Evolutionary conservation across 148 eudicot genomes (phyloP).

Genomic region (Persicaria tinctoria): DNA sequence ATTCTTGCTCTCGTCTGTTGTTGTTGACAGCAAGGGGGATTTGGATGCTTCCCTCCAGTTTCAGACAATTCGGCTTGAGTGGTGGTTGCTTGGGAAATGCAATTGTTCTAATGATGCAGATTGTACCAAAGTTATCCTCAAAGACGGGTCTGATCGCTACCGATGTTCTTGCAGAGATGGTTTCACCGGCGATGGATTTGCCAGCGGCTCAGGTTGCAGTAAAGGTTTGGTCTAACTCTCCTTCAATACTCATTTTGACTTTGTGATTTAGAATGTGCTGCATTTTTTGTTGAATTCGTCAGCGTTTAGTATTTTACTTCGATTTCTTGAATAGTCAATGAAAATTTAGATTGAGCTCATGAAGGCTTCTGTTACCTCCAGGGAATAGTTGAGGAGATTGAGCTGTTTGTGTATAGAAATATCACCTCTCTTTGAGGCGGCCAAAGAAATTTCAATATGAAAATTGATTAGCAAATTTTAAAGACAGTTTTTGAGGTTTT

Average conservation of each 20-base stretch:
- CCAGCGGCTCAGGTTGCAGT: constrained; percentile 48
- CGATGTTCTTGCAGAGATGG: constrained; percentile 62
- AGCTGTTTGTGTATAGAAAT: background rate
- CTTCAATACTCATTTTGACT: background rate
- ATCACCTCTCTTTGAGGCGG: constrained; percentile 1
- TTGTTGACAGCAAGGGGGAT: constrained; percentile 16
- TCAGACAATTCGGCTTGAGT: constrained; percentile 42
- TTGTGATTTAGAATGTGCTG: background rate
- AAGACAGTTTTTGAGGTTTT: background rate
- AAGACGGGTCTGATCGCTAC: constrained; percentile 21
- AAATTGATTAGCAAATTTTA: background rate
- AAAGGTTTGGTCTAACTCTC: constrained; percentile 38
- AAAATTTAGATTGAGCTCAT: background rate
- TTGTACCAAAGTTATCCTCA: constrained; percentile 15
- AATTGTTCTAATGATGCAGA: constrained; percentile 36
- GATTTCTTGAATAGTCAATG: background rate
- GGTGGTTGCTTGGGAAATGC: constrained; percentile 65
- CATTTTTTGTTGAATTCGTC: background rate
- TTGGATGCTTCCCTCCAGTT: constrained; percentile 37
- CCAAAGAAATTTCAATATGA: constrained; percentile 1
- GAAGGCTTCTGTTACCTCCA: background rate
- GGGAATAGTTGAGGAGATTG: background rate
- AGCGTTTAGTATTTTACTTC: background rate
- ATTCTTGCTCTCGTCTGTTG: constrained; percentile 48
- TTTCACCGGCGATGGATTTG: constrained; percentile 70